A percentile compares a stretch with the other conserved stretches of the same genome.
Evolutionary conservation across 306 rosid genomes (phyloP).

Genomic region (Quercus rubra): DNA sequence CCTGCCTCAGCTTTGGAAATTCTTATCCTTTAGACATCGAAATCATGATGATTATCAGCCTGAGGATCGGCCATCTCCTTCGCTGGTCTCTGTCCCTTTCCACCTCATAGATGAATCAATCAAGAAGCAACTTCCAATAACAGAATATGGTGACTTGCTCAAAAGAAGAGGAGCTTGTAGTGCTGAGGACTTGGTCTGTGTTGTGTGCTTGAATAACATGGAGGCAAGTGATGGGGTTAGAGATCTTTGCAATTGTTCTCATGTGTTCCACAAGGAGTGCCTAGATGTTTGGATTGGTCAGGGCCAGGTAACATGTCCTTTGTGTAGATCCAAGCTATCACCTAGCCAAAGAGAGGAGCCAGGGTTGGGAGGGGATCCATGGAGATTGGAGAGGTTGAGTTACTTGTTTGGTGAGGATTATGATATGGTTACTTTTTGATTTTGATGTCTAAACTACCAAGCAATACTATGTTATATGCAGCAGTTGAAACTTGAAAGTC

Average conservation of each 20-base stretch:
- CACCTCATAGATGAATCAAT: background rate
- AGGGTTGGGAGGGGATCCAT: background rate
- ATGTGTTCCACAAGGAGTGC: conserved; percentile 31
- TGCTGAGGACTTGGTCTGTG: background rate
- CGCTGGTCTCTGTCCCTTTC: background rate
- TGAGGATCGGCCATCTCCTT: background rate
- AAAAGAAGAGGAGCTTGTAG: background rate
- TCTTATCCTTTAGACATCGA: background rate
- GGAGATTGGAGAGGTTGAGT: conserved; percentile 22
- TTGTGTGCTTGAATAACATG: conserved; percentile 17
- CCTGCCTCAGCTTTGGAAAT: background rate
- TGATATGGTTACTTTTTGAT: background rate
- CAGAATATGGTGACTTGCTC: background rate
- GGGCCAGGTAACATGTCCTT: conserved; percentile 25
- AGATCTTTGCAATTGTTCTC: conserved; percentile 21
- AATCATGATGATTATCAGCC: background rate
- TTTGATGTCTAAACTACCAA: background rate
- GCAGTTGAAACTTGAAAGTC: no score
- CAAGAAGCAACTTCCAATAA: background rate
- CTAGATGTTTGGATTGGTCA: conserved; percentile 30
- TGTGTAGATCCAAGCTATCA: conserved; percentile 25
- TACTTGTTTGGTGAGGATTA: conserved; percentile 21
- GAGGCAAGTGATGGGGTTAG: conserved; percentile 11
- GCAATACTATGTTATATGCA: no score
- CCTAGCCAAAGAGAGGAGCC: background rate